Evolutionary conservation across 805 yeast genomes (phyloP).

Genomic region (Hanseniaspora nectarophila): DNA sequence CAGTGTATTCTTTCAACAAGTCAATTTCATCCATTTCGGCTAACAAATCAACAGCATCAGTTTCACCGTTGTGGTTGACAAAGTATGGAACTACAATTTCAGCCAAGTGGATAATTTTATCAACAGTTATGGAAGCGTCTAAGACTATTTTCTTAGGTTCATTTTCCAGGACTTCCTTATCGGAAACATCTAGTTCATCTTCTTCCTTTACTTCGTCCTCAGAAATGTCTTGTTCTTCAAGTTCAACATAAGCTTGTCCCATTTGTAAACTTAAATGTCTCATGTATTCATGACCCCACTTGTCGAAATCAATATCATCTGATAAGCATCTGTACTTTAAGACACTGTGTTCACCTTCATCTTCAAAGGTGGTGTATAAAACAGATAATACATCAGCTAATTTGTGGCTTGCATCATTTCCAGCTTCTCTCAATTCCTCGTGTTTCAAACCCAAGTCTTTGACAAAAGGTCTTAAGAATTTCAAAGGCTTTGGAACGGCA

Average conservation of each 20-base stretch:
- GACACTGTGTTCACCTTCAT: slow-evolving; percentile 65
- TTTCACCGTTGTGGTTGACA: slow-evolving; percentile 90
- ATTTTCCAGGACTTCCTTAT: slow-evolving; percentile 16
- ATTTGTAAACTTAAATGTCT: slow-evolving; percentile 92
- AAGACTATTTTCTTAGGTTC: slow-evolving; percentile 15
- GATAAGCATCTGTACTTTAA: slow-evolving; percentile 65
- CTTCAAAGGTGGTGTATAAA: slow-evolving; percentile 86
- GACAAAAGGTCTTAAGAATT: slow-evolving; percentile 82
- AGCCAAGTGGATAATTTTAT: slow-evolving; percentile 50
- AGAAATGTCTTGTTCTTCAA: slow-evolving; percentile 29
- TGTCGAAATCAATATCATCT: slow-evolving; percentile 46
- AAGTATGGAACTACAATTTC: slow-evolving; percentile 77
- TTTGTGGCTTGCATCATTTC: slow-evolving; percentile 34
- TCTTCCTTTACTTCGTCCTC: slow-evolving; percentile 15
- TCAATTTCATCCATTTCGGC: slow-evolving; percentile 83
- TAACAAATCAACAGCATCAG: slow-evolving; percentile 91
- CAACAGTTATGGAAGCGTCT: slow-evolving; percentile 25
- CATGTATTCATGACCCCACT: slow-evolving; percentile 97
- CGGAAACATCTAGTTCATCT: slow-evolving; percentile 3
- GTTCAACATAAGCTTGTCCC: slow-evolving; percentile 69
- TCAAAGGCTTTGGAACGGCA: slow-evolving; percentile 97
- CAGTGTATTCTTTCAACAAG: slow-evolving; percentile 70
- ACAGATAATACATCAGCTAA: slow-evolving; percentile 87
- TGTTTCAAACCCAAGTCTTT: slow-evolving; percentile 54
- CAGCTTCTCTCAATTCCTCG: slow-evolving; percentile 47